phyloP scores from a whole-genome alignment of 805 yeast species.

The Ogataea thermomethanolica region DNA sequence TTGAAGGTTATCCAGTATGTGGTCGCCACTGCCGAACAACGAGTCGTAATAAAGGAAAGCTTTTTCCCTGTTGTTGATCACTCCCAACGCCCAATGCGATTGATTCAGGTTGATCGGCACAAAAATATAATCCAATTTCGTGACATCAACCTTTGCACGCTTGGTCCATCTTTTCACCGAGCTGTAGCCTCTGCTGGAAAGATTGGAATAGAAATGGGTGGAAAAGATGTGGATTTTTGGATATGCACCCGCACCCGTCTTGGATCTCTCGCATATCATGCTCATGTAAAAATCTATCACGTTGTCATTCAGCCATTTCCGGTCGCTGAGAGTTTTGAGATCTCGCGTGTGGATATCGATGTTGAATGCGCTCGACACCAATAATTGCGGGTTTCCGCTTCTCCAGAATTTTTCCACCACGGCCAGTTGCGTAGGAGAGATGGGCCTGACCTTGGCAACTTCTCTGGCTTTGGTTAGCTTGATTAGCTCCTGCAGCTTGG shows the following conservation, averaged over 20 bases:
- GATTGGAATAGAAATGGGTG: constrained; percentile 80
- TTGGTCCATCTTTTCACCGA: constrained; percentile 87
- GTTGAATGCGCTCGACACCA: constrained; percentile 35
- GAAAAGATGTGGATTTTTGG: constrained; percentile 66
- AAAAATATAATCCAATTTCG: constrained; percentile 60
- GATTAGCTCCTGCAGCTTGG: constrained; percentile 33
- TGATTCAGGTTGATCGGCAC: constrained; percentile 82
- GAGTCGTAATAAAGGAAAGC: constrained; percentile 78
- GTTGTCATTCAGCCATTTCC: constrained; percentile 87
- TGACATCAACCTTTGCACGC: constrained; percentile 64
- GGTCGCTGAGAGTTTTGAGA: constrained; percentile 62
- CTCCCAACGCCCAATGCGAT: constrained; percentile 91
- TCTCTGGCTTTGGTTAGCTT: constrained; percentile 37
- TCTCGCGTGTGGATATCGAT: constrained; percentile 68
- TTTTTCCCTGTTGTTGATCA: constrained; percentile 58
- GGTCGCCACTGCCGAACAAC: constrained; percentile 45
- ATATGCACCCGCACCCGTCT: constrained; percentile 13
- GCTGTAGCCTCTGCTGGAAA: constrained; percentile 67
- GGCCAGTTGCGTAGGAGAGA: constrained; percentile 31
- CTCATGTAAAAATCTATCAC: constrained; percentile 79
- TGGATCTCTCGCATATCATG: constrained; percentile 44
- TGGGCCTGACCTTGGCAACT: constrained; percentile 31
- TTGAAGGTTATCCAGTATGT: constrained; percentile 46
- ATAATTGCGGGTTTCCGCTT: constrained; percentile 22
- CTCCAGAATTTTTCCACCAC: constrained; percentile 36